These are phyloP conservation scores for Solanum chmielewskii DNA, from an alignment of 257 asterid genomes.

Conservation along the genomic window DNA sequence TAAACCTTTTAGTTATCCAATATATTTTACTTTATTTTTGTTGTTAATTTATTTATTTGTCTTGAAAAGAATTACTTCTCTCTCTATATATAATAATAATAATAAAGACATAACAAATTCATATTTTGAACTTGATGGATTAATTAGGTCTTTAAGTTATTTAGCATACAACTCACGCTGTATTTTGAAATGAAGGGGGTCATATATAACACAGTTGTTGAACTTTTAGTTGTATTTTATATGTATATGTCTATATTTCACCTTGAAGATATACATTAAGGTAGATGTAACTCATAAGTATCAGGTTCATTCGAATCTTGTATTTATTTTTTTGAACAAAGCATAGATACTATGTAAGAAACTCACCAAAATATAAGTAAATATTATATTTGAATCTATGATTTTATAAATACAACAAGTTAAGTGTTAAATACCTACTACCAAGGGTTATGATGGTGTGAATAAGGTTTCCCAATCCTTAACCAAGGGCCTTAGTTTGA, in stretches of 20 bases:
- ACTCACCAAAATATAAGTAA: neutral
- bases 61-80: neutral
- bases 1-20: neutral
- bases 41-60: neutral
- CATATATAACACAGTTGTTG: neutral
- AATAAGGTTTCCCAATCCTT: neutral
- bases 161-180: neutral
- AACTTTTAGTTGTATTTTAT: neutral
- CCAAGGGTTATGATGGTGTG: neutral
- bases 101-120: neutral
- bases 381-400: neutral
- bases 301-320: accelerated
- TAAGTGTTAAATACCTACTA: neutral
- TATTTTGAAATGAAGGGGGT: neutral
- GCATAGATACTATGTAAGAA: neutral
- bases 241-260: neutral
- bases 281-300: neutral
- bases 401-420: neutral
- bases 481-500: neutral
- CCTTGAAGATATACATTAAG: neutral
- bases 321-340: neutral
- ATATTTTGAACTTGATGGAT: neutral
- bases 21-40: neutral
- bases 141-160: neutral
- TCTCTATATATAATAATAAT: neutral